phyloP scores from a whole-genome alignment of 768 basidiomycete genomes.

The Coprinellus micaceus region DNA sequence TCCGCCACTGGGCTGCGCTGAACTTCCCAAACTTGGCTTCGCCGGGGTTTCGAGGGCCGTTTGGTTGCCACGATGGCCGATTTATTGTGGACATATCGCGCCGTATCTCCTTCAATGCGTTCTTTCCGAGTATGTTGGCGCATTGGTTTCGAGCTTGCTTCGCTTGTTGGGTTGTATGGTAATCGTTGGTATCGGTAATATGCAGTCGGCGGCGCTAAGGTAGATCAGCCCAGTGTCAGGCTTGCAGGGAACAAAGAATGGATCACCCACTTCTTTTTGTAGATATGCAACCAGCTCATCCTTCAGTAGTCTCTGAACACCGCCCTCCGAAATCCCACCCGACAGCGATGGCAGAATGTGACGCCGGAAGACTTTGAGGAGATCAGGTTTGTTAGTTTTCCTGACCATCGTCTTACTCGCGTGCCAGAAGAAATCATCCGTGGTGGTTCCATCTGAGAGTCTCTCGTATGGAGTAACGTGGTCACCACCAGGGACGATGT shows the following conservation, averaged over 20 bases:
- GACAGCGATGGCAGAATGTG: background rate
- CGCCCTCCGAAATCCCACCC: background rate
- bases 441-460: background rate
- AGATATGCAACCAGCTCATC: background rate
- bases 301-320: background rate
- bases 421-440: background rate
- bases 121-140: background rate
- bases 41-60: constrained; percentile 13
- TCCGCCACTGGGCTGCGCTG: constrained; percentile 33
- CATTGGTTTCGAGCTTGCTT: background rate
- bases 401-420: background rate
- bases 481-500: background rate
- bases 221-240: background rate
- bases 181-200: background rate
- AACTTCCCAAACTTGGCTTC: constrained; percentile 21
- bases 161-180: background rate
- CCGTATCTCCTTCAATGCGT: constrained; percentile 9
- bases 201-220: background rate
- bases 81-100: constrained; percentile 14
- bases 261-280: background rate
- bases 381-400: background rate
- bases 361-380: background rate
- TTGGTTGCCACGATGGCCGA: constrained; percentile 17
- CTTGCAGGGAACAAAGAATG: background rate
- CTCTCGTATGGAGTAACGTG: background rate